Base-by-base conservation (phyloP, 306 rosid species). In the Albizia julibrissin region DNA sequence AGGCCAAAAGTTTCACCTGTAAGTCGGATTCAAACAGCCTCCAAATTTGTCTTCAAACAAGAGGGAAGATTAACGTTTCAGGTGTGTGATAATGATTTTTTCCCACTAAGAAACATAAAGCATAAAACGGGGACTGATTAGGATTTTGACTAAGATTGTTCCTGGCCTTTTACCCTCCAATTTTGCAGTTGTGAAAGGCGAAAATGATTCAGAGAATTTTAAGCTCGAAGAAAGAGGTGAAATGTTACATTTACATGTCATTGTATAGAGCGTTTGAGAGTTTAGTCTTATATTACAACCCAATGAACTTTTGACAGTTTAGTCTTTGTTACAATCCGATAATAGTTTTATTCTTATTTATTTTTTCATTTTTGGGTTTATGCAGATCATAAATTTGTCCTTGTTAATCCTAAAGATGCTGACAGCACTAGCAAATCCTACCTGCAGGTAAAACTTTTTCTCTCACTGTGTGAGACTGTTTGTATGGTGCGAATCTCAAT, bases 401-500 rank as follows among this genome's bases (percentile, higher is more conserved):
- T 94, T 46, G 82, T 87, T 81, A 94, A 87, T 90, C 97, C 98
- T 34, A 92, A 92, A 68, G 92, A 92, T 83, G 78, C 56, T 37
- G 89, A 88, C 43, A 54, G 54, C 52, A 39, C 65, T 70, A 75
- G 74, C 83, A 91, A 87, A 79, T 82, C 86, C 42, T 85, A 90
- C 86, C 91, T 92, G 69, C 92, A 92, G 97, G 98, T 94, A 81
- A 74, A 69, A 33, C 26, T 19, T 40, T 26, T 8, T 26, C 10
- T 68, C 43, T 54, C 49, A 14, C 10, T 21, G 21, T n/a, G 46
- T n/a, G 59, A 42, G 74, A 40, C 31, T 12, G 56, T 10, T 39
- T 39, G 65, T 7, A 18, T 82, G 24, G 8, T 34, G 62, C 7
- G 50, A 26, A 5, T 39, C 22, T 66, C 27, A 9, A n/a, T 46